Evolutionary conservation across 495 filamentous ascomycete genomes (phyloP).

Genomic region (Aspergillus cavernicola): DNA sequence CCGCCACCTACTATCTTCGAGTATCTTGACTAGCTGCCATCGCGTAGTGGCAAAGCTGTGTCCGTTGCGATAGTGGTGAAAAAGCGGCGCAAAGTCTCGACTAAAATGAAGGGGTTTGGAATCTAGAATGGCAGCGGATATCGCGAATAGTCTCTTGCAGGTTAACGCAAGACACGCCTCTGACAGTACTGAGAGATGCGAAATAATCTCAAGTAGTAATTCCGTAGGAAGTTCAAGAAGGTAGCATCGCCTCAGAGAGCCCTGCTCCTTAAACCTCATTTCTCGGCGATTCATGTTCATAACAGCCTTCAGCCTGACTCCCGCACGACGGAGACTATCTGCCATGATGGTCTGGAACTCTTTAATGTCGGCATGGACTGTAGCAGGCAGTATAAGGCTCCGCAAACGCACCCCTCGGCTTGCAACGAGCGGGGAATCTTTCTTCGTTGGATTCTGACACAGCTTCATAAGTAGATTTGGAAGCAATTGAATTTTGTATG

Average conservation of each 20-base stretch:
- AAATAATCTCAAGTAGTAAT: constrained; percentile 39
- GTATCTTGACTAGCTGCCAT: constrained; percentile 40
- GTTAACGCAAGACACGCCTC: constrained; percentile 43
- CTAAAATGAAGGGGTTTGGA: constrained; percentile 39
- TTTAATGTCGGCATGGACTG: constrained; percentile 17
- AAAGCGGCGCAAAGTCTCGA: constrained; percentile 45
- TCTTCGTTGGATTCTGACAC: constrained; percentile 5
- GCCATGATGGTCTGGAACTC: constrained; percentile 22
- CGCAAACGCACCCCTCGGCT: constrained; percentile 13
- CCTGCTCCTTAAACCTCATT: constrained; percentile 15
- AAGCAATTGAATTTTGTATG: constrained; percentile 7
- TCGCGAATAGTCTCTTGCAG: constrained; percentile 41
- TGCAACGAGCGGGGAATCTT: constrained; percentile 1
- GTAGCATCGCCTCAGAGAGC: constrained; percentile 26
- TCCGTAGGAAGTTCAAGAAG: constrained; percentile 45
- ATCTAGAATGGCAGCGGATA: constrained; percentile 32
- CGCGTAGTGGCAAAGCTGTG: constrained; percentile 40
- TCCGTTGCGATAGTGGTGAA: constrained; percentile 42
- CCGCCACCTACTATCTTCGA: constrained; percentile 40
- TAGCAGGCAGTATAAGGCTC: constrained; percentile 5
- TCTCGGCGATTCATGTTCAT: constrained; percentile 36
- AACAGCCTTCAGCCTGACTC: constrained; percentile 30
- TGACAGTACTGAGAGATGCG: constrained; percentile 36
- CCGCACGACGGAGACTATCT: constrained; percentile 30
- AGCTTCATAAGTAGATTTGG: constrained; percentile 16